Evolutionary conservation across 306 rosid species (phyloP), one percentile per base, ranked within the genome.

Genomic region (Glycyrrhiza uralensis): DNA sequence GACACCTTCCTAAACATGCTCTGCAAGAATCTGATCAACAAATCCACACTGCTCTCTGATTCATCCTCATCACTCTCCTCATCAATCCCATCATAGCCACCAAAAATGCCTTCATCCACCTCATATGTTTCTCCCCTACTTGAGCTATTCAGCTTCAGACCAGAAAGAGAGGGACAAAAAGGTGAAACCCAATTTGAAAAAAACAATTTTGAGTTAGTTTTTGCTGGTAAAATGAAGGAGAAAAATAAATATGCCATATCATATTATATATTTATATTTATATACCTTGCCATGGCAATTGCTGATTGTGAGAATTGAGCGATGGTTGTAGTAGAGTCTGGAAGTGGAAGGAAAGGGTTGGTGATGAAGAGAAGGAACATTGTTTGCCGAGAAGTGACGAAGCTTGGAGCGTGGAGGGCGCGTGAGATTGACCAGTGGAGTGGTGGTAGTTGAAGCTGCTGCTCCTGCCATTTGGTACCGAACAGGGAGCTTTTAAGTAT

Each of bases 1-100:
- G 96, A 79, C 36, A 87, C 71, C 22, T 89, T 89, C 84, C 61
- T 85, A 70, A 85, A 83, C 89, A 81, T 86, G 79, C 96, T 89
- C 51, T 77, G 96, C 22, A 87, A 57, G 80, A 89, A 85, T 78
- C 81, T 81, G 41, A 89, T 72, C 52, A 89, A 77, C 88, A 89
- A 79, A 80, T 89, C 92, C 1, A 89, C 76, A 30, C 92, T 89
- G 51, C 88, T 89, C 74, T 89, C 92, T 4, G 86, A 72, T 1
- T 89, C 96, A 5, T 84, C 91, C 12, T 77, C 90, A 22, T 87
- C 86, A 47, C 33, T 32, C 11, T 86, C 91, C 0, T 83, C 87
- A 55, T 79, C 88, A 41, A 74, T 62, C 33, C 68, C 81, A 66
- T 79, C 87, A 39, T 76, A 83, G 0, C 81, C 82, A 46, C 74